Evolutionary conservation across 352 stramenopile species (phyloP).

Genomic region (Globisporangium sylvaticum): DNA sequence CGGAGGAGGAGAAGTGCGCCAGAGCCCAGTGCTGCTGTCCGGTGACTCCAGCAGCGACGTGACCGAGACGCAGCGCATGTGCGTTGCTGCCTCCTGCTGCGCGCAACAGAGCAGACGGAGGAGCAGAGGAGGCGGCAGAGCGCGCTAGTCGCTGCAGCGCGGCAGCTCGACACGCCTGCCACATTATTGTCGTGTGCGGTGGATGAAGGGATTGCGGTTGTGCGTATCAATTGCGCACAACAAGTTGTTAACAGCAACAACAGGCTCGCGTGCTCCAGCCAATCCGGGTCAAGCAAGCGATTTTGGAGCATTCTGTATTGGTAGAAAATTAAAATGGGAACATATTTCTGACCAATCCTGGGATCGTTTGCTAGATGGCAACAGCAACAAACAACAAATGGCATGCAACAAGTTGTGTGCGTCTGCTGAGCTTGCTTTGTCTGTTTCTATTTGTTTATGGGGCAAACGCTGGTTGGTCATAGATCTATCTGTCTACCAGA

Average conservation of each 20-base stretch:
- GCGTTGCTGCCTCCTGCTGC: background rate
- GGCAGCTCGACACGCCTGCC: constrained; percentile 8
- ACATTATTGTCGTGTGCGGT: constrained; percentile 4
- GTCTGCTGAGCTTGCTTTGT: background rate
- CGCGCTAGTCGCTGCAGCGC: constrained; percentile 9
- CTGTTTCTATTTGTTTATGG: background rate
- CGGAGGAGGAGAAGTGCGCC: constrained; percentile 1
- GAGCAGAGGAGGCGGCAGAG: background rate
- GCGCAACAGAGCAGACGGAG: background rate
- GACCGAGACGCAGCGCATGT: constrained; percentile 1
- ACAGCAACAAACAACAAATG: too few relatives aligned
- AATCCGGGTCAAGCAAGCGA: background rate
- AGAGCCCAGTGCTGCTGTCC: background rate
- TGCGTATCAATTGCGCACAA: constrained; percentile 5
- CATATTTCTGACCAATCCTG: background rate
- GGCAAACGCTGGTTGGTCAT: background rate
- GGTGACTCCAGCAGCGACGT: background rate
- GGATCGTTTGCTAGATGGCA: background rate
- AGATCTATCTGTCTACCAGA: constrained; percentile 2
- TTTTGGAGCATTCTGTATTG: background rate
- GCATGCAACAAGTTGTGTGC: background rate
- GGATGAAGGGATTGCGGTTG: background rate
- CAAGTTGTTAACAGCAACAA: too few relatives aligned
- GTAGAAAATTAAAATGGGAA: background rate
- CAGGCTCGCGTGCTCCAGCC: constrained; percentile 3